Evolutionary conservation across 2,329 filamentous ascomycete genomes (phyloP), one percentile per base, ranked within the genome.

Genomic region (Cercospora beticola): DNA sequence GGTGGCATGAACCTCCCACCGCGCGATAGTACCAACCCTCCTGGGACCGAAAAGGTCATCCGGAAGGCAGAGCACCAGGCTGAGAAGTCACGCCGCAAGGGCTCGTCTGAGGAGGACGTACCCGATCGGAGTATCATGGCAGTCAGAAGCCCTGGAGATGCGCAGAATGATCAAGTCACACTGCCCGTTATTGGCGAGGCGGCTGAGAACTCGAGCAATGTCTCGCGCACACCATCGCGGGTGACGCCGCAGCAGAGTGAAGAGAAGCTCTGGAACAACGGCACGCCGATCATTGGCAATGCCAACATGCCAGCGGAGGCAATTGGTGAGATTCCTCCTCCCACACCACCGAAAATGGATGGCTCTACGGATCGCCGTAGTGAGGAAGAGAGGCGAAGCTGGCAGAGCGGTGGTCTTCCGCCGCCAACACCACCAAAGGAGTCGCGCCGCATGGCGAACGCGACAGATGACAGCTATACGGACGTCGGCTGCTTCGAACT

Each of bases 121-220:
- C 89, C 89, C 0, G 87, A 90, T 28, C 85, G 90, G 65, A 86
- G 85, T 0, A 79, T 93, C 58, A 81, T 81, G 66, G 88, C 82
- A 67, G 84, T 84, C 72, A 86, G 82, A 77, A 91, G 83, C 80
- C 86, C 82, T 23, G 86, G 82, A 76, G 84, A 82, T 21, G 84
- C 90, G 74, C 78, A 88, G 78, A 76, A 86, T 81, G 84, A 86
- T 14, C 79, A 84, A 12, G 83, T 86, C 33, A 88, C 85, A 1
- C 82, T 98, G 2, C 94, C 94, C 0, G 90, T 97, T 9, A 93
- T 98, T 6, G 92, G 97, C 73, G 94, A 98, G 80, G 90, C 89
- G n/a, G 91, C 89, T 5, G 94, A 97, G 79, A 89, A 85, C 9
- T 87, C 85, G 7, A 92, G 90, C 68, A 85, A 88, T 26, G 31